Percentiles rank a stretch among this genome's conserved stretches.
Evolutionary conservation across 2,329 filamentous ascomycete species (phyloP).

Genomic region (Pseudocercospora vitis): DNA sequence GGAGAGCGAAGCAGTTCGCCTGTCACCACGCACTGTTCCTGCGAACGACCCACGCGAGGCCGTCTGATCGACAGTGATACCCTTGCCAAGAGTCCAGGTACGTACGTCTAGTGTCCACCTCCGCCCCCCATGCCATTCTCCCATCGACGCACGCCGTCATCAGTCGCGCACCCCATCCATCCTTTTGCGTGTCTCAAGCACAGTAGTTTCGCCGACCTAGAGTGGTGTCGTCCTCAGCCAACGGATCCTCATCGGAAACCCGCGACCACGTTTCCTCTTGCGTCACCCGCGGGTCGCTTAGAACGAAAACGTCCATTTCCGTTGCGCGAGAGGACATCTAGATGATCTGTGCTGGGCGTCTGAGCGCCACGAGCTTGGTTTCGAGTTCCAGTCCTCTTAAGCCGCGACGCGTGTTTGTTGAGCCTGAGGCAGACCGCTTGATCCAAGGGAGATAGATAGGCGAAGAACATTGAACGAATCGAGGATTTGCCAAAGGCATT

Average conservation of each 20-base stretch:
- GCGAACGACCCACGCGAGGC: neutral
- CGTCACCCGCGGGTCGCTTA: neutral
- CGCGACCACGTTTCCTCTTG: neutral
- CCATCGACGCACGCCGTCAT: too few species aligned
- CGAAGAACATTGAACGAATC: too few species aligned
- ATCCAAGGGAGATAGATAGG: too few species aligned
- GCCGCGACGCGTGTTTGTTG: too few species aligned
- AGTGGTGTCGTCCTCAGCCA: neutral
- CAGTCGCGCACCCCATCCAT: too few species aligned
- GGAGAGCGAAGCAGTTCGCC: neutral
- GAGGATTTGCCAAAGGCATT: too few species aligned
- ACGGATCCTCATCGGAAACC: neutral
- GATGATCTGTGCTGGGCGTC: neutral
- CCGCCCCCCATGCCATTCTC: too few species aligned
- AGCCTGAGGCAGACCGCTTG: too few species aligned
- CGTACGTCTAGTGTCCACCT: neutral
- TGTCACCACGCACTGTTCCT: neutral
- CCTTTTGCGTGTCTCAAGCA: too few species aligned
- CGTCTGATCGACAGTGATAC: constrained; percentile 1
- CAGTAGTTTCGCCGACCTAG: neutral
- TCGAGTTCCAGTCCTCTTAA: too few species aligned
- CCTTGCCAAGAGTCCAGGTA: constrained; percentile 3
- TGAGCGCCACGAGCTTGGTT: too few species aligned
- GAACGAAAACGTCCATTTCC: neutral
- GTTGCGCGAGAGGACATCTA: neutral